Evolutionary conservation across 257 asterid species (phyloP), one percentile per base, ranked within the genome.

Genomic region (Dorcoceras hygrometricum): DNA sequence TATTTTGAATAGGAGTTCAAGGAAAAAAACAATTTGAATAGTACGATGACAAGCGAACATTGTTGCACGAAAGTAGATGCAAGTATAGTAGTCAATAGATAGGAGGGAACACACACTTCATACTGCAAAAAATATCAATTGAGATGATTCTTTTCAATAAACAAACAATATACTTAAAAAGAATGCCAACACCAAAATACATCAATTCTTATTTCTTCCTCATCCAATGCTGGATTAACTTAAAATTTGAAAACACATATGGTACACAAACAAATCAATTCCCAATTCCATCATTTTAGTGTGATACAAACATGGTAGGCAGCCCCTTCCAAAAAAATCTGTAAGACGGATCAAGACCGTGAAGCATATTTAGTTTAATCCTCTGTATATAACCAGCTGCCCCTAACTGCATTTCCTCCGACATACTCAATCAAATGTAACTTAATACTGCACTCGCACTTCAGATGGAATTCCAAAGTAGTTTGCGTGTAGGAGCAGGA

Each of bases 401-500:
- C 70, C 68, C 75, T 22, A 14, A 39, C 50, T 34, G 51, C 55
- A 36, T 67, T 20, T 51, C 67, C 57, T 34, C 71, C 74, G 65
- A 64, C 31, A 24, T 63, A 36, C 16, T 53, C 71, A 16, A 75
- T 68, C 68, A 65, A 63, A 51, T 14, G 59, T 27, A 54, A 65
- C 61, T 23, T 65, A 70, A 36, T 71, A 2, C 3, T 23, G 65
- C 29, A 26, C 48, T 26, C 56, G 59, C 61, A 61, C 70, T 32
- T 80, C 81, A 75, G 55, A 75, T 66, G 61, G 80, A 73, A 58
- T 62, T 69, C 87, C 91, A 87, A 22, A 91, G 95, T 62, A 91
- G 84, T 74, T 80, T 87, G 61, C 97, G 86, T 23, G 84, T 43
- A 29, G 89, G 96, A 68, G 75, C 97, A n/a, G 98, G 98, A 77